Evolutionary conservation across 2,329 filamentous ascomycete species (phyloP), one percentile per base, ranked within the genome.

Genomic region (Penicillium polonicum): DNA sequence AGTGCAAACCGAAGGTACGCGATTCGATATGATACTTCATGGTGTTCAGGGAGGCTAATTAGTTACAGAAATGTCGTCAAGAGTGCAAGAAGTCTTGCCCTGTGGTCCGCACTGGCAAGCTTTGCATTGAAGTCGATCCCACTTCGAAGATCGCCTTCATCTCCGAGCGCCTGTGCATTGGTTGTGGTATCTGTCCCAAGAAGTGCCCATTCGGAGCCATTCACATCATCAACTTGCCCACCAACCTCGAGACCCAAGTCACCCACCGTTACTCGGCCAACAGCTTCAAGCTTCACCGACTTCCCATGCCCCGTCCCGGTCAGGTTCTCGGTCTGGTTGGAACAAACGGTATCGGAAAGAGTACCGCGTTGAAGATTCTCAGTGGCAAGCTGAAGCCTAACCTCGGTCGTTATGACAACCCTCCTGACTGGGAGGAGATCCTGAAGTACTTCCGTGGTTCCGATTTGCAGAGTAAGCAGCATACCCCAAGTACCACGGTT

Each of bases 291-390:
- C 87, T 99, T 66, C 94, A 99, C 79, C 88, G 95, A 69, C 84
- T 97, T 72, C 94, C 95, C 57, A 97, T 93, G 85, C 94, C 94
- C 63, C 88, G 94, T 60, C 93, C 94, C 33, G 94, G 94, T 62
- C 91, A 97, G 74, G 95, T 99, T 31, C 80, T 99, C 57, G 94
- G 94, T 82, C 84, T 99, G 52, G 95, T 99, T 44, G 95, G 94
- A 76, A 97, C 94, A 70, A 99, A 99, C 86, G 94, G 95, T 91
- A 99, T 97, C 71, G 94, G 94, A 79, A 99, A 99, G 86, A 97
- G 92, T 81, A 99, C 94, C n/a, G 95, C 94, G 9, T 82, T 99
- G 76, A 99, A 99, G 83, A 97, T 99, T 76, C 87, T 99, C 70
- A 96, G 91, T 72, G 94, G 94, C 74, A 99, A 97, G 81, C 84